Percentiles rank a stretch among this genome's conserved stretches.
Evolutionary conservation across 1,139 yeast species (phyloP).

Genomic region (Maudiozyma humilis): DNA sequence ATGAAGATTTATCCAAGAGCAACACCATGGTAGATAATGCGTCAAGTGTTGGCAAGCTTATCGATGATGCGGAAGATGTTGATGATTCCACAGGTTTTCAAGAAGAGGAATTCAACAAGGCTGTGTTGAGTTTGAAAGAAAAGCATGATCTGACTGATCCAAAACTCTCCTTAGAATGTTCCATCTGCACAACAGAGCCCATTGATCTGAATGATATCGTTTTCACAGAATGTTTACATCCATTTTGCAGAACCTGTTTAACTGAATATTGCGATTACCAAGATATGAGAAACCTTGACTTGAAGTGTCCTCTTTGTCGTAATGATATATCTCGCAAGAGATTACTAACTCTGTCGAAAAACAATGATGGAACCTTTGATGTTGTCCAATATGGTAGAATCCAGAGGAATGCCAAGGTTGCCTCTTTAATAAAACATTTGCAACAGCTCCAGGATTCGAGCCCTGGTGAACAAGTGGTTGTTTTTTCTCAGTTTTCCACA

Average conservation of each 20-base stretch:
- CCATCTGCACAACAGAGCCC: conserved; percentile 68
- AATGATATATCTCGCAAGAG: conserved; percentile 15
- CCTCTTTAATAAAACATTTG: conserved; percentile 58
- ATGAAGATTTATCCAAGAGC: conserved; percentile 33
- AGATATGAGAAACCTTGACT: conserved; percentile 21
- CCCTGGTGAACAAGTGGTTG: conserved; percentile 68
- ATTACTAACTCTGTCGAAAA: conserved; percentile 18
- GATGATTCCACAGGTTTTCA: conserved; percentile 7
- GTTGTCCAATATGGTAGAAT: conserved; percentile 22
- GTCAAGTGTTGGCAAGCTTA: conserved; percentile 8
- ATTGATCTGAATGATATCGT: conserved; percentile 49
- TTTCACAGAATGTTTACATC: conserved; percentile 74
- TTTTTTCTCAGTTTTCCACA: conserved; percentile 85
- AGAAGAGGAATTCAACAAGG: conserved; percentile 29
- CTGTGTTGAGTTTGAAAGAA: conserved; percentile 32
- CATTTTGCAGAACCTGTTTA: conserved; percentile 69
- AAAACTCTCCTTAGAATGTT: conserved; percentile 59
- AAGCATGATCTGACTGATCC: conserved; percentile 23
- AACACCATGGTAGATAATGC: conserved; percentile 32
- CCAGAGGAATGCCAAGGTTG: conserved; percentile 59
- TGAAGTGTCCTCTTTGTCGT: conserved; percentile 54
- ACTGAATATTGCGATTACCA: conserved; percentile 52
- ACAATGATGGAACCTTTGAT: conserved; percentile 6
- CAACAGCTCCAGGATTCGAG: conserved; percentile 44
- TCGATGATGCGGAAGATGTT: conserved; percentile 3